Conservation (phyloP, 257 asterid species). For the Jasminum sambac region DNA sequence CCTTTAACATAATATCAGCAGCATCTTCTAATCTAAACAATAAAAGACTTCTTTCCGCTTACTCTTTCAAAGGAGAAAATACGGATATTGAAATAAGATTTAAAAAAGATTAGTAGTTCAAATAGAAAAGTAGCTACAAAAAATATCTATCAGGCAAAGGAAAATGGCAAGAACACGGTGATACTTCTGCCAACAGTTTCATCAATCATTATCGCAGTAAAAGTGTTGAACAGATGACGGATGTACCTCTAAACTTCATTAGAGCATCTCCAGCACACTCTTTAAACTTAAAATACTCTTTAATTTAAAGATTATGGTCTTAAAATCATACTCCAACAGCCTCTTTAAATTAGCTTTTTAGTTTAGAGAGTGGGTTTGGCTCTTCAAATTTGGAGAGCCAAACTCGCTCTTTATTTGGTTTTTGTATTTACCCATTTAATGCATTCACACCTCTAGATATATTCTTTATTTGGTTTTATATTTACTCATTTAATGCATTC, state of each 20-base stretch:
- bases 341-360: too few species aligned
- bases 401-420: too few species aligned
- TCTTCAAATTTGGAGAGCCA: too few species aligned
- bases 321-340: too few species aligned
- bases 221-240: slow-evolving; percentile 11
- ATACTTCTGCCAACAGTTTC: not conserved
- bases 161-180: slow-evolving; percentile 10
- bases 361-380: too few species aligned
- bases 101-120: not conserved
- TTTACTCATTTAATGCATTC: too few species aligned
- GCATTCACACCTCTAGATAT: too few species aligned
- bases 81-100: not conserved
- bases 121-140: slow-evolving; percentile 5
- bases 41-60: slow-evolving; percentile 6
- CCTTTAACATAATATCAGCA: slow-evolving; percentile 4
- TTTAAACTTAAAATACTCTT: too few species aligned
- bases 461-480: too few species aligned
- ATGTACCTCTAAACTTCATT: not conserved
- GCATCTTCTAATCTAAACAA: slow-evolving; percentile 5
- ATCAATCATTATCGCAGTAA: not conserved
- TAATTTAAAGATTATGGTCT: too few species aligned
- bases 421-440: too few species aligned
- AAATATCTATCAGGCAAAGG: not conserved
- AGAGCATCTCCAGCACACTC: too few species aligned
- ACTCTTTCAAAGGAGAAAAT: slow-evolving; percentile 8